Conservation (phyloP, 2,329 filamentous ascomycete species). For the Dryadomyces sulphureus region DNA sequence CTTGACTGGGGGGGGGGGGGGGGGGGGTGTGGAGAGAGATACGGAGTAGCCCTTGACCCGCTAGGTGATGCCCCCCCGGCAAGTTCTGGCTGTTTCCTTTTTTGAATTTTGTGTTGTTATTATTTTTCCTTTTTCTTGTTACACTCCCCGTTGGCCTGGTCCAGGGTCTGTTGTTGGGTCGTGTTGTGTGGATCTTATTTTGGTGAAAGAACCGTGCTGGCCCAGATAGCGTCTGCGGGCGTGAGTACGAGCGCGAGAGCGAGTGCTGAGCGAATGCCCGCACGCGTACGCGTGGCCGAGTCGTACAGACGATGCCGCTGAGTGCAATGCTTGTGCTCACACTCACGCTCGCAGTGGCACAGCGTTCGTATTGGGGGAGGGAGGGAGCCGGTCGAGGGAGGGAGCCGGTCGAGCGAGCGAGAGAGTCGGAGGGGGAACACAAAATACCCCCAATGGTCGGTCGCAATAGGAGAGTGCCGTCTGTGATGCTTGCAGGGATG, state of each 20-base stretch:
- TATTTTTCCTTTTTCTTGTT: background rate
- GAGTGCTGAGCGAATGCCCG: background rate
- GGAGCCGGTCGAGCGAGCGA: no score
- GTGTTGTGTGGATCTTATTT: constrained; percentile 7
- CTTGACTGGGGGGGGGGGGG: constrained; percentile 5
- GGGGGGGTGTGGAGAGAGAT: background rate
- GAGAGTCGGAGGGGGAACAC: background rate
- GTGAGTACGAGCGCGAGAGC: background rate
- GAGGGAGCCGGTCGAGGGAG: background rate
- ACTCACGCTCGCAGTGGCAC: background rate
- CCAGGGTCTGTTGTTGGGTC: constrained; percentile 9
- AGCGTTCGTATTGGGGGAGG: background rate
- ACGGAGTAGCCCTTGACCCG: constrained; percentile 1
- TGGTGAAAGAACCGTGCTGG: background rate
- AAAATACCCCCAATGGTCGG: background rate
- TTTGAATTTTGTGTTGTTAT: background rate
- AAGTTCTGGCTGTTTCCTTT: background rate
- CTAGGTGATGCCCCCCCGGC: background rate
- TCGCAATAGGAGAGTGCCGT: no score
- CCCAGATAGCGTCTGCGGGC: background rate
- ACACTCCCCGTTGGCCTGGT: constrained; percentile 2
- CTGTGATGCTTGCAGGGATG: no score
- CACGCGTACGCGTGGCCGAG: background rate
- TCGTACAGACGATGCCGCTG: background rate
- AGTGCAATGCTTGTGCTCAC: background rate